Conservation (phyloP, 2,329 filamentous ascomycete genomes). For the Cordyceps tenuipes region DNA sequence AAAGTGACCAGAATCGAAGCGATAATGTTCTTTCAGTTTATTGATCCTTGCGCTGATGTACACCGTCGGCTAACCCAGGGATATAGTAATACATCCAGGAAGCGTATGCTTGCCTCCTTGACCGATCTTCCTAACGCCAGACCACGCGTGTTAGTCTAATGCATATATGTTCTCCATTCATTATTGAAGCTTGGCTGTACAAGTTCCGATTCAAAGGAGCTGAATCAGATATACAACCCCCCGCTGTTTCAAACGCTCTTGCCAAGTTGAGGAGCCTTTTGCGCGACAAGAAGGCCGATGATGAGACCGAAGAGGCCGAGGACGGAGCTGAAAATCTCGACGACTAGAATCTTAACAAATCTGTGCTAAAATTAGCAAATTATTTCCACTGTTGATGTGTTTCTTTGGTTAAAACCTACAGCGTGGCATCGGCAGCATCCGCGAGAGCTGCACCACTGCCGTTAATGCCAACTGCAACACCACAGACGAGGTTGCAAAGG, state of each 20-base stretch:
- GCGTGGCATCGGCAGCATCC: slow-evolving; percentile 81
- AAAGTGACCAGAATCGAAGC: not conserved
- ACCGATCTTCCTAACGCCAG: slow-evolving; percentile 34
- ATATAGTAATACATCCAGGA: slow-evolving; percentile 28
- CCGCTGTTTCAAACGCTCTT: slow-evolving; percentile 17
- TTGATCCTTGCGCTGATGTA: slow-evolving; percentile 25
- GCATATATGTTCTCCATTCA: slow-evolving; percentile 10
- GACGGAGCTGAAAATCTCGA: slow-evolving; percentile 98
- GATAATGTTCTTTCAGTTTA: slow-evolving; percentile 17
- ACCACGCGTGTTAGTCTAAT: slow-evolving; percentile 19
- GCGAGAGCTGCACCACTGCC: slow-evolving; percentile 93
- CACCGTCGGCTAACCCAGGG: slow-evolving; percentile 22
- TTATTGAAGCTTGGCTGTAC: not conserved
- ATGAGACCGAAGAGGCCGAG: slow-evolving; percentile 94
- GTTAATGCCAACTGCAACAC: slow-evolving; percentile 95
- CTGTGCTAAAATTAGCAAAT: slow-evolving; percentile 37
- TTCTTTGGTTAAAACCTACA: slow-evolving; percentile 49
- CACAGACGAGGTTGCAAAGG: slow-evolving; percentile 91
- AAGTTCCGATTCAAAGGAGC: not conserved
- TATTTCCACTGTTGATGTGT: not conserved
- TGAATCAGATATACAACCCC: slow-evolving; percentile 9
- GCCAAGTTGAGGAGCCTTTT: slow-evolving; percentile 72
- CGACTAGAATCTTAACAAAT: slow-evolving; percentile 97
- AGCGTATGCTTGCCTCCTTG: slow-evolving; percentile 24
- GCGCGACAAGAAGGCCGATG: slow-evolving; percentile 78